Base-by-base conservation (phyloP, 495 filamentous ascomycete genomes). In the Aspergillus kassunensis region DNA sequence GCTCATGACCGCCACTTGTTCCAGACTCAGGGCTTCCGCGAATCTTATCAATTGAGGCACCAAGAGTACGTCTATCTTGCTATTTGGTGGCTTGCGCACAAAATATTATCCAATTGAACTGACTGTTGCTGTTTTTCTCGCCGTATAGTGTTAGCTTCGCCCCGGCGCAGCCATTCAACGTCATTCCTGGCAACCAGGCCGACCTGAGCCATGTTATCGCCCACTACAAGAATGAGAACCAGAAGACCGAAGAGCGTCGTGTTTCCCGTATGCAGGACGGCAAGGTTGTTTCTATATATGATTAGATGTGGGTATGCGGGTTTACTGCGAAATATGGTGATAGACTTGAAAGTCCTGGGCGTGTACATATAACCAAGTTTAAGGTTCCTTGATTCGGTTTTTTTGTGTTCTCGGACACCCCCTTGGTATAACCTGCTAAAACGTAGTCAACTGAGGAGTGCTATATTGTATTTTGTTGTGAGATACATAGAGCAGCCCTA, bases 1-100 rank as follows among this genome's bases (percentile, higher is more conserved):
- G 88, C 80, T 18, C 61, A 70, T 41, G 85, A 90, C 65, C 72
- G 81, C 60, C 80, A 83, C 58, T 63, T 91, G 59, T 88, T 88
- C 58, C 66, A 78, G 36, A 80, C 77, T 62, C 72, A 79, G 50
- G 68, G 59, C 25, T 68, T n/a, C n/a, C n/a, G n/a, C 68, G 46
- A 70, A 60, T 29, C 66, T 70, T 53, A 57, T 25, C 73, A 79
- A 9, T 63, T 90, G 71, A 80, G 65, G 63, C 83, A 82, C 61
- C 82, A 80, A 31, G 88, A 91, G 87, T 90, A 79, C 61, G 85
- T 77, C 48, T 40, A 48, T 30, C 18, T n/a, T 2, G 34, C n/a
- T 36, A 9, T 36, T 18, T 15, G 16, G 23, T 15, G 2, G 11
- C 25, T 16, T 10, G n/a, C 8, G 11, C 19, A 34, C 3, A 16